Evolutionary conservation across 2,329 filamentous ascomycete genomes (phyloP).

Genomic region (Aspergillus carbonarius): DNA sequence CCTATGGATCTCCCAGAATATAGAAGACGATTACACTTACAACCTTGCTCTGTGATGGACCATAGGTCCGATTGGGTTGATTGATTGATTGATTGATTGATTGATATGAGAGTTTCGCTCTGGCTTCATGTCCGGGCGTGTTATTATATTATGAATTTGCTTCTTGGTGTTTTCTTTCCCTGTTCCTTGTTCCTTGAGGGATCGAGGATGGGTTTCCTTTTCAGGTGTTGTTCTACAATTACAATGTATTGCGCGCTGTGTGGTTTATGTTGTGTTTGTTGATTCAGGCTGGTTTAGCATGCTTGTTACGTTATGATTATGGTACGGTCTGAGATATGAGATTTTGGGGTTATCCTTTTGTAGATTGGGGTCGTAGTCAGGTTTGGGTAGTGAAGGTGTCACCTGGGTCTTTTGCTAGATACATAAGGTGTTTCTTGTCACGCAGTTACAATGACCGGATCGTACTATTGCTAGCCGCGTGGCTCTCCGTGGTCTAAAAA

Average conservation of each 20-base stretch:
- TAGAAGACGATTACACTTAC: conserved; percentile 72
- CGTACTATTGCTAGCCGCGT: no score
- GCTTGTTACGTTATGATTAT: not conserved
- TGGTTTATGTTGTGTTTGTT: not conserved
- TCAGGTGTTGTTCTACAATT: not conserved
- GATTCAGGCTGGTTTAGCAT: not conserved
- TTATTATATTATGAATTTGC: conserved; percentile 1
- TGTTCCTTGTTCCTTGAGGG: not conserved
- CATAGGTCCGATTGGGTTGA: not conserved
- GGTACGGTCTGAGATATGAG: not conserved
- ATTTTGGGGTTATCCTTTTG: not conserved
- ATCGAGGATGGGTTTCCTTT: not conserved
- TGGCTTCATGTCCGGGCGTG: not conserved
- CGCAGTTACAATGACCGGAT: no score
- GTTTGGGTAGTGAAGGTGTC: not conserved
- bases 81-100: not conserved
- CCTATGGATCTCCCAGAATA: conserved; percentile 70
- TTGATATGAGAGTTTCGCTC: not conserved
- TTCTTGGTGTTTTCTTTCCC: not conserved
- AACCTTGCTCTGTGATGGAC: conserved; percentile 59
- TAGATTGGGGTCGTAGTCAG: not conserved
- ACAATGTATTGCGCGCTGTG: not conserved
- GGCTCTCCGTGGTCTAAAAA: no score
- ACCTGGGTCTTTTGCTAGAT: no score
- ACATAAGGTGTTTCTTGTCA: no score